Conservation (phyloP, 1,284 basidiomycete species). For the Sporisorium scitamineum region DNA sequence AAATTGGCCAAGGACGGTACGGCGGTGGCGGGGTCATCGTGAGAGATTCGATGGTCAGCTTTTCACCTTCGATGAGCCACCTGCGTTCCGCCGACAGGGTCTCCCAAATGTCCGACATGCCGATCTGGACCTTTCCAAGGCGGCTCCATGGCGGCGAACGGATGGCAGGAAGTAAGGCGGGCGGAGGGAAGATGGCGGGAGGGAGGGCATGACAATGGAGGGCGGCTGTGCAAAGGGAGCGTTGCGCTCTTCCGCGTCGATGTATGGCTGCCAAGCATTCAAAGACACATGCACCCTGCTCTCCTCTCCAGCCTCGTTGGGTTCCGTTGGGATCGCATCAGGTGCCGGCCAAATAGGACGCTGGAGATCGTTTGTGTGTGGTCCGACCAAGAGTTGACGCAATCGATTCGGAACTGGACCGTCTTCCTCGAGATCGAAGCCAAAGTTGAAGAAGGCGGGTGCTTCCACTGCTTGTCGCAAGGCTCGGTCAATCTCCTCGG, state of each 20-base stretch:
- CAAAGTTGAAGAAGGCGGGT: constrained; percentile 34
- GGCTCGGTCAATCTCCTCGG: constrained; percentile 25
- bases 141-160: constrained; percentile 29
- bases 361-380: constrained; percentile 8
- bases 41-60: constrained; percentile 33
- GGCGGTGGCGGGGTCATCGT: constrained; percentile 52
- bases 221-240: constrained; percentile 11
- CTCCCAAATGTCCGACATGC: constrained; percentile 32
- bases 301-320: constrained; percentile 4
- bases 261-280: constrained; percentile 21
- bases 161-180: constrained; percentile 44
- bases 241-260: constrained; percentile 26
- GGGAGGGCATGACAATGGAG: constrained; percentile 29
- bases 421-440: constrained; percentile 34
- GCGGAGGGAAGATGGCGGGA: constrained; percentile 49
- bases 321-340: constrained; percentile 1
- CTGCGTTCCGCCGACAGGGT: constrained; percentile 17
- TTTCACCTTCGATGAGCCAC: constrained; percentile 38
- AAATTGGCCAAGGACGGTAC: constrained; percentile 46
- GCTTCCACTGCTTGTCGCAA: constrained; percentile 17
- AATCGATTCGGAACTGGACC: constrained; percentile 1
- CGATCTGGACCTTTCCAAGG: constrained; percentile 22
- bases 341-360: constrained; percentile 11
- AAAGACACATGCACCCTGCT: constrained; percentile 13
- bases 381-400: constrained; percentile 15